Evolutionary conservation across 2,329 filamentous ascomycete species (phyloP).

Genomic region (Penicillium frequentans): DNA sequence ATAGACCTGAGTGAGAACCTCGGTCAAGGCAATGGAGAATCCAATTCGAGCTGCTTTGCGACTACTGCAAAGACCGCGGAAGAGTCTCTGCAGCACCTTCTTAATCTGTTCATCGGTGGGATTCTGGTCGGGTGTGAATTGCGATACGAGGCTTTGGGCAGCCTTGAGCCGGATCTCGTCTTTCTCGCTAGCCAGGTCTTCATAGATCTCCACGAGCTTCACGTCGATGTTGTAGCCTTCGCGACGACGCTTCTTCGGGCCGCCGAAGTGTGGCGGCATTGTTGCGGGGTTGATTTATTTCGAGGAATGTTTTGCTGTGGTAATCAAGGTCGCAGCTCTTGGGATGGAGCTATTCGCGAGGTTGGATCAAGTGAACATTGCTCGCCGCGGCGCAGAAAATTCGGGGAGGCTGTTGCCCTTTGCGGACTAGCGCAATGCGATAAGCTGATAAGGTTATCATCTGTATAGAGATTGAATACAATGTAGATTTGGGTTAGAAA

Average conservation of each 20-base stretch:
- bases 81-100: conserved; percentile 61
- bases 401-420: conserved; percentile 15
- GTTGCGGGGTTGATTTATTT: not conserved
- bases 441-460: conserved; percentile 22
- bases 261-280: conserved; percentile 31
- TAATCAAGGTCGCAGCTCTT: conserved; percentile 3
- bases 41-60: conserved; percentile 85
- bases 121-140: conserved; percentile 44
- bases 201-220: conserved; percentile 50
- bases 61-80: conserved; percentile 85
- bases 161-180: conserved; percentile 49
- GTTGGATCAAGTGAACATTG: conserved; percentile 16
- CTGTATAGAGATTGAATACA: not conserved
- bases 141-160: conserved; percentile 44
- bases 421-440: conserved; percentile 18
- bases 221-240: conserved; percentile 45
- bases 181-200: conserved; percentile 49
- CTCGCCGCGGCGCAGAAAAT: conserved; percentile 17
- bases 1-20: conserved; percentile 72
- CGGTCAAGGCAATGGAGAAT: conserved; percentile 84
- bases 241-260: conserved; percentile 41
- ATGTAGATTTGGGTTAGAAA: not conserved
- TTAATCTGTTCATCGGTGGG: conserved; percentile 42
- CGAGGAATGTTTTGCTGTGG: conserved; percentile 2
- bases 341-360: conserved; percentile 11